Base-by-base conservation (phyloP, 768 basidiomycete genomes). In the Naematelia encephala region DNA sequence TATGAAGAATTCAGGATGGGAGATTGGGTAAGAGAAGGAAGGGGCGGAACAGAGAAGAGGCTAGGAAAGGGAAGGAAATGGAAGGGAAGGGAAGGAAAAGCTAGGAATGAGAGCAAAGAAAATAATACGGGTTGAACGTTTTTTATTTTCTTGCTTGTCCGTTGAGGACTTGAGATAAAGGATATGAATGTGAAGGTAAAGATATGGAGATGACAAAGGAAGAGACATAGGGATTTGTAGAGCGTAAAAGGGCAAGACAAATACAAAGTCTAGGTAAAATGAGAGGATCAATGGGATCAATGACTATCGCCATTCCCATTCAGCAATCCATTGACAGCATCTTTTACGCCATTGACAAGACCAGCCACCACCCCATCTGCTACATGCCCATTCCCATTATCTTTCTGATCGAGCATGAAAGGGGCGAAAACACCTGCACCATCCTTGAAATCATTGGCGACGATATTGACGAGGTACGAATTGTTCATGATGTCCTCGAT, bases 371-470 rank as follows among this genome's bases (percentile, higher is more conserved):
- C 47, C 14, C 61, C 68, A 26, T 61, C 60, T 8, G 42, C 51
- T 16, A 14, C 25, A 34, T 51, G 25, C 30, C 47, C 28, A n/a
- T 21, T 5, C 2, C 44, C 48, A 14, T 26, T 49, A 23, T 28
- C 28, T 8, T 34, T 14, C 12, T 61, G 53, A 23, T 74, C 72
- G 12, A 74, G 61, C 21, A 73, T 54, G 82, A 97, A 94, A 2
- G 91, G 89, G 67, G 81, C 80, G 76, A 93, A 97, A 78, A 97
- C 93, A 21, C 87, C 87, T 49, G 87, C 81, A 1, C 85, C 77
- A 70, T 88, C 83, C 78, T 89, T 88, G 84, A 90, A 97, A 76
- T 94, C 87, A 79, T 96, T 96, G 78, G 96, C 91, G 25, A 97
- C 93, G 66, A 97, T 87, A 77, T 96, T 96, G 66, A 96, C 91